Percentiles rank a stretch among this genome's conserved stretches.
phyloP scores from a whole-genome alignment of 192 early-diverging fungal species.

The Linnemannia elongata region DNA sequence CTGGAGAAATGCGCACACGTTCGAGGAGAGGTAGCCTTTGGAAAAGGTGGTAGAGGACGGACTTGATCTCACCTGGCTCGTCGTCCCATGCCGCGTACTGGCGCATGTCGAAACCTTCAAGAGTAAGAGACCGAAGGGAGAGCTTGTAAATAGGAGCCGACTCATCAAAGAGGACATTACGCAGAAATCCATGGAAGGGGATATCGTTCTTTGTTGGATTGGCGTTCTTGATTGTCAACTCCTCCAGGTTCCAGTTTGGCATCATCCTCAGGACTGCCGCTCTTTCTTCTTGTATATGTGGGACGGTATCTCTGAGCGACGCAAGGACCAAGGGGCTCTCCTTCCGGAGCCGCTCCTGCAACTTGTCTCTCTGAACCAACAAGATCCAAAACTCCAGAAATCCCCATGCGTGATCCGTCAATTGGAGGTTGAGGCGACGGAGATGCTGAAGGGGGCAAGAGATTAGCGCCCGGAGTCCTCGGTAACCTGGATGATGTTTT shows the following conservation, averaged over 20 bases:
- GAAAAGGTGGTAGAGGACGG: neutral
- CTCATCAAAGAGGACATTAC: neutral
- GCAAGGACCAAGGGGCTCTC: neutral
- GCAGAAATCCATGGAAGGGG: neutral
- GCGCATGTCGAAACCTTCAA: too few species aligned
- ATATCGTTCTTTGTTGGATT: neutral
- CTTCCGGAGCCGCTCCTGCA: neutral
- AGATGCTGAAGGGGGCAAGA: neutral
- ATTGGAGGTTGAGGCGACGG: neutral
- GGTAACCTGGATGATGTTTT: neutral
- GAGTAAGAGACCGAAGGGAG: too few species aligned
- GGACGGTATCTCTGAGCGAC: neutral
- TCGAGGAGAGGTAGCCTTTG: slow-evolving; percentile 1
- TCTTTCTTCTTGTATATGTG: neutral
- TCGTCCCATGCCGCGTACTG: too few species aligned
- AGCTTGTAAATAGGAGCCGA: neutral
- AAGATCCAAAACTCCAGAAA: neutral
- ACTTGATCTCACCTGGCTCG: neutral
- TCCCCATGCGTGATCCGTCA: neutral
- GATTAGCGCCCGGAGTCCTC: neutral
- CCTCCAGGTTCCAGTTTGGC: too few species aligned
- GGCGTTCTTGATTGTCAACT: too few species aligned
- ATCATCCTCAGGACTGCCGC: neutral
- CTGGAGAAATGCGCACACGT: neutral
- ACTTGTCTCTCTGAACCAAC: neutral